These are phyloP conservation scores for Przewalskia tangutica DNA, from an alignment of 257 asterid genomes.

Conservation along the genomic window DNA sequence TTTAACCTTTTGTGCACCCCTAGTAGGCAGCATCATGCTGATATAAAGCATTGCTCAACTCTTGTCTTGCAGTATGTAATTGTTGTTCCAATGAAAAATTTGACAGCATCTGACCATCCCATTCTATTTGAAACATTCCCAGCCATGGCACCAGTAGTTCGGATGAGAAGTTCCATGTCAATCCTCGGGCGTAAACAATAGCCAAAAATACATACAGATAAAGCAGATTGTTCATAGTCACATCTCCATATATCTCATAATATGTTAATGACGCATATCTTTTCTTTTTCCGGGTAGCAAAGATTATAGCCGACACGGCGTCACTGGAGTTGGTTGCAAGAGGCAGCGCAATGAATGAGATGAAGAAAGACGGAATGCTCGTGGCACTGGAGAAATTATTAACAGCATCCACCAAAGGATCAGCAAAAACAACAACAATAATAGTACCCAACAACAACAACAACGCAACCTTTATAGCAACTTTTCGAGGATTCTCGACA, in stretches of 20 bases:
- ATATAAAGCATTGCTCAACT: no score
- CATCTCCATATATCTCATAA: conserved; percentile 93
- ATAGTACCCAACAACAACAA: conserved; percentile 58
- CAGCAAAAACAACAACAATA: conserved; percentile 90
- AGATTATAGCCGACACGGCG: conserved; percentile 85
- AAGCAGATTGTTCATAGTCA: conserved; percentile 77
- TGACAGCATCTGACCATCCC: no score
- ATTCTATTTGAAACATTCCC: no score
- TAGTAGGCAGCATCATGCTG: no score
- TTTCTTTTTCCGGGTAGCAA: conserved; percentile 65
- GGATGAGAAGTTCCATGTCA: conserved; percentile 86
- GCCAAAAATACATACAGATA: conserved; percentile 82
- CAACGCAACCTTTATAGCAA: conserved; percentile 51
- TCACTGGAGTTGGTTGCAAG: conserved; percentile 95
- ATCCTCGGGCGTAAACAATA: conserved; percentile 61
- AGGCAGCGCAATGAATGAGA: conserved; percentile 80
- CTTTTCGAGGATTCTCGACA: conserved; percentile 37
- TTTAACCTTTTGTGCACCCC: no score
- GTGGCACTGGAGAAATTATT: conserved; percentile 81
- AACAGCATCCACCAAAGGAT: conserved; percentile 87
- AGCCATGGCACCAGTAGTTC: conserved; percentile 92
- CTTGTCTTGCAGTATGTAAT: no score
- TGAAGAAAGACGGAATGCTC: conserved; percentile 74
- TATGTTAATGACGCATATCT: conserved; percentile 83
- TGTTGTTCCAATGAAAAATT: no score